phyloP scores from a whole-genome alignment of 1,139 yeast species.

The Saccharomyces uvarum region DNA sequence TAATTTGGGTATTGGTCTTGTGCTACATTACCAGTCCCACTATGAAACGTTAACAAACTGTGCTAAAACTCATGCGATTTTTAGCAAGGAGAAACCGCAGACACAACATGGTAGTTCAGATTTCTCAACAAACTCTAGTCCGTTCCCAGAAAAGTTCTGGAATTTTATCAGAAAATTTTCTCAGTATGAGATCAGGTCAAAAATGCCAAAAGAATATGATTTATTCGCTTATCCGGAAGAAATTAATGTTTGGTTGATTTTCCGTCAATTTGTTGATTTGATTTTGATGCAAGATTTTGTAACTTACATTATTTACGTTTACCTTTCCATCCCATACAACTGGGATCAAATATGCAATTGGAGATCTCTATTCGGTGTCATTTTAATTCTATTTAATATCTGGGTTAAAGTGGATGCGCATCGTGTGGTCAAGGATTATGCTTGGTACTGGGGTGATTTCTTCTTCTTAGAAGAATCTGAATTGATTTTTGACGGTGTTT shows the following conservation, averaged over 20 bases:
- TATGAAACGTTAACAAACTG: slow-evolving; percentile 48
- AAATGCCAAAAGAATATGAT: slow-evolving; percentile 50
- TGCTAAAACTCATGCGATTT: slow-evolving; percentile 44
- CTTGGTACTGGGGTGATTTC: slow-evolving; percentile 96
- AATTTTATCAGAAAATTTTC: slow-evolving; percentile 40
- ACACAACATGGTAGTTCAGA: neutral
- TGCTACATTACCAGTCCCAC: slow-evolving; percentile 63
- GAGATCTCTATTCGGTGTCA: slow-evolving; percentile 38
- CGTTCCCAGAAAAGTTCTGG: neutral
- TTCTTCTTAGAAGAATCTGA: slow-evolving; percentile 74
- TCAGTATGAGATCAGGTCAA: slow-evolving; percentile 46
- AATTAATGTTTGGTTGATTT: slow-evolving; percentile 76
- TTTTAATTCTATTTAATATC: slow-evolving; percentile 59
- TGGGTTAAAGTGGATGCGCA: slow-evolving; percentile 91
- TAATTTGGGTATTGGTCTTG: slow-evolving; percentile 71
- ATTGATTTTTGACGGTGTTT: slow-evolving; percentile 81
- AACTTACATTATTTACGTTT: slow-evolving; percentile 64
- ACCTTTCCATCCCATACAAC: slow-evolving; percentile 43
- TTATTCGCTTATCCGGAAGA: slow-evolving; percentile 56
- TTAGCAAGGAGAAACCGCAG: slow-evolving; percentile 32
- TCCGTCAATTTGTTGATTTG: slow-evolving; percentile 73
- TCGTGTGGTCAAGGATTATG: slow-evolving; percentile 81
- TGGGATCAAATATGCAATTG: slow-evolving; percentile 18
- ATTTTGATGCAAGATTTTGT: slow-evolving; percentile 82
- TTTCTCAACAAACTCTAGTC: neutral